Evolutionary conservation across 2,329 filamentous ascomycete species (phyloP), one percentile per base, ranked within the genome.

Genomic region (Akanthomyces muscarius): DNA sequence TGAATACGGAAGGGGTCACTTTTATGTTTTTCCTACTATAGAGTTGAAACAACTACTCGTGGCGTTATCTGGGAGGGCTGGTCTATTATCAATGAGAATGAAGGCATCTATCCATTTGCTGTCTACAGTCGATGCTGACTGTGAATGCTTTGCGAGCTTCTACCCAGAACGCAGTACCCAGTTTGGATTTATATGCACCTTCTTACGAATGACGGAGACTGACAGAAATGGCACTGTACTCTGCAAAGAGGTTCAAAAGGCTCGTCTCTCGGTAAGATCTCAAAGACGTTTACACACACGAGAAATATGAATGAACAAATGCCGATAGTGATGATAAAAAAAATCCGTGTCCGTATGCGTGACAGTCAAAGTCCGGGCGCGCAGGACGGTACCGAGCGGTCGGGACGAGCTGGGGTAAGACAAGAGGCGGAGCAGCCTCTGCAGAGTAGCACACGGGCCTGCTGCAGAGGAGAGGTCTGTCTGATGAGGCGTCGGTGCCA

Each of bases 391-490:
- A 51, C 58, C 58, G 25, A 30, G 58, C 58, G 48, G 47, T 53
- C 48, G 58, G 58, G 28, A 61, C 48, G 48, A 53, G 48, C 38
- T 53, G 58, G 47, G 48, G 58, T 61, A 33, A 44, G 58, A 61
- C 57, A 30, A 36, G 8, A 36, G 47, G 41, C 28, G 21, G 36
- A 55, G 41, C 54, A 57, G 25, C 28, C 28, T 16, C 18, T n/a
- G 28, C 14, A 13, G 42, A 30, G 53, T 21, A 18, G 38, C 23
- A 41, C 33, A 38, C 13, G 33, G 38, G 38, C 13, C 10, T 36
- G 14, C 28, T 41, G 14, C 38, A 41, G 38, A 41, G 38, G 33
- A 41, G 14, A 41, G 33, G 38, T 5, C 36, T 38, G 36, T 30
- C 28, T 6, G 33, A 36, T 8, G 33, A 41, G 38, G 38, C 38